Base-by-base conservation (phyloP, 495 filamentous ascomycete species). In the Penicillium mononematosum region DNA sequence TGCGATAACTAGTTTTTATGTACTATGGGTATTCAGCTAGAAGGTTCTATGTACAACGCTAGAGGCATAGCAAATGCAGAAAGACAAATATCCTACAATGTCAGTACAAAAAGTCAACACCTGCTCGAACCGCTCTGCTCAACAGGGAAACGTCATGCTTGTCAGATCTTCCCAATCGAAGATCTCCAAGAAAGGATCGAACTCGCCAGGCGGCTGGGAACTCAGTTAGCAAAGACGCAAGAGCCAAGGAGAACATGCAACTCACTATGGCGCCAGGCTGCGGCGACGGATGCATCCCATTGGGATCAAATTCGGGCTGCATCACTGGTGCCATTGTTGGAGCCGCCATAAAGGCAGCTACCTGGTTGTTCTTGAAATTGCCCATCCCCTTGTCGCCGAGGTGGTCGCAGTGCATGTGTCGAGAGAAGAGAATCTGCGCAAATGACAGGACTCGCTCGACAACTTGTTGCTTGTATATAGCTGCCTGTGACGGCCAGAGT, bases 101-200 rank as follows among this genome's bases (percentile, higher is more conserved):
- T 43, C 8, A 36, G 27, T 12, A 34, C 2, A 43, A 34, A 38
- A 19, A 14, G 9, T 0, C 16, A n/a, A 43, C 31, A 12, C 34
- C 3, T 12, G 16, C 1, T 17, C n/a, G 1, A 25, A 47, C 17
- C 36, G 17, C 24, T 38, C 25, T 32, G 14, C 9, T 64, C 54
- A 66, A 47, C 65, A 63, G 45, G 61, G 64, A 19, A 75, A 63
- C 0, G 71, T 61, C 50, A 75, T 66, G 2, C 70, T 71, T 20
- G 74, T 66, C 38, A 77, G 45, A 56, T 78, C 73, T 29, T 73
- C 74, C 74, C 74, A 78, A 52, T 78, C 70, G 53, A 77, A 77
- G 1, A 75, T 72, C 39, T 76, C 74, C 10, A 78, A 61, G 55
- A 75, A 77, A 39, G 72, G 71, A 48, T 77, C 75, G n/a, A 78